Conservation (phyloP, 352 stramenopile species). For the Globisporangium cylindrosporum region DNA sequence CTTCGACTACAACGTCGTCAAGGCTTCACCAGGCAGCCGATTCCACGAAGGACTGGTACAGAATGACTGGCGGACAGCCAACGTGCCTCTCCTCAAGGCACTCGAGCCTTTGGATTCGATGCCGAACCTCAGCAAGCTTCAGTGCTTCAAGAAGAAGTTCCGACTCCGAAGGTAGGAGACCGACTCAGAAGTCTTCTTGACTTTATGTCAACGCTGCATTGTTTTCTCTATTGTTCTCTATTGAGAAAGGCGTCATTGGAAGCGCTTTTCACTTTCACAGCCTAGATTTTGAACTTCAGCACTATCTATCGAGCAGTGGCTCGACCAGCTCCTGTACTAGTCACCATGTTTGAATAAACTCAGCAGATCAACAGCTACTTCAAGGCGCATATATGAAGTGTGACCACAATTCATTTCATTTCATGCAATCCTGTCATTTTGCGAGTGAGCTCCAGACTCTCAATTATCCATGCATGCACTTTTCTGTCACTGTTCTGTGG, state of each 20-base stretch:
- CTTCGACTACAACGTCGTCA: slow-evolving; percentile 60
- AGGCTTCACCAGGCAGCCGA: slow-evolving; percentile 23
- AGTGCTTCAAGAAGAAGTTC: slow-evolving; percentile 37
- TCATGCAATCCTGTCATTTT: no score
- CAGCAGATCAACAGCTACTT: no score
- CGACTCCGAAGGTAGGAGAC: slow-evolving; percentile 8
- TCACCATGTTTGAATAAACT: no score
- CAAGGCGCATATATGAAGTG: no score
- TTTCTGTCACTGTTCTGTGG: not conserved
- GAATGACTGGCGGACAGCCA: slow-evolving; percentile 58
- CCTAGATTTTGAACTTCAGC: not conserved
- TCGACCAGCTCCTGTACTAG: not conserved
- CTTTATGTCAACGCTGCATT: not conserved
- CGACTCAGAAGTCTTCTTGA: not conserved
- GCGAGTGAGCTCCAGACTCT: no score
- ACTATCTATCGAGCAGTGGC: not conserved
- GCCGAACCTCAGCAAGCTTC: slow-evolving; percentile 42
- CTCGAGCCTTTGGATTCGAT: slow-evolving; percentile 52
- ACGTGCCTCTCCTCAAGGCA: slow-evolving; percentile 39
- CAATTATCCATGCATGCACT: not conserved
- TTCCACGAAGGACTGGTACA: slow-evolving; percentile 53
- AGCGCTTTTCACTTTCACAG: slow-evolving; percentile 1
- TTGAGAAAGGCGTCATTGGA: slow-evolving; percentile 8
- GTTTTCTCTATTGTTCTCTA: not conserved
- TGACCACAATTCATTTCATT: no score